Evolutionary conservation across 2,329 filamentous ascomycete species (phyloP).

Genomic region (Xylariaceae sp.): DNA sequence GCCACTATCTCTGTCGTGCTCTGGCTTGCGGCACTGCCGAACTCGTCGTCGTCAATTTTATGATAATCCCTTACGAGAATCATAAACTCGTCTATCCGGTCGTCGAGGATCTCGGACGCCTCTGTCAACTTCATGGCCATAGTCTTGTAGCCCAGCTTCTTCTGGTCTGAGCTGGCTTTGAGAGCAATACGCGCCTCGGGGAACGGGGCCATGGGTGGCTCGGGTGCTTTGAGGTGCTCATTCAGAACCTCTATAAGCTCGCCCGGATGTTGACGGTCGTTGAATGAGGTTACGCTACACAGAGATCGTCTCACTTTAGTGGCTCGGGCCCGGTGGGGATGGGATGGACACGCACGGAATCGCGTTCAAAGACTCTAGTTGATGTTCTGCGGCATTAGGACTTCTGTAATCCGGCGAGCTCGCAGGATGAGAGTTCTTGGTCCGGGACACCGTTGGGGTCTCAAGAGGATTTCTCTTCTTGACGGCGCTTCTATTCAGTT

Average conservation of each 20-base stretch:
- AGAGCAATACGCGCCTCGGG: slow-evolving; percentile 76
- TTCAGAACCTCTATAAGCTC: slow-evolving; percentile 83
- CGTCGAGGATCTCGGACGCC: slow-evolving; percentile 87
- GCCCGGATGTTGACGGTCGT: slow-evolving; percentile 72
- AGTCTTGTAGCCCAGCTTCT: slow-evolving; percentile 87
- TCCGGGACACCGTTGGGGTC: slow-evolving; percentile 45
- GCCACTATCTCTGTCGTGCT: slow-evolving; percentile 84
- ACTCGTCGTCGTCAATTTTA: slow-evolving; percentile 70
- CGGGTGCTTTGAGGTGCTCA: slow-evolving; percentile 61
- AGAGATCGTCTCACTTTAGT: too few species aligned
- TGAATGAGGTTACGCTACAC: slow-evolving; percentile 50
- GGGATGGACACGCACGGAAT: slow-evolving; percentile 32
- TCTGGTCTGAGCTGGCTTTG: slow-evolving; percentile 80
- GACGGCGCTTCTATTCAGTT: slow-evolving; percentile 38
- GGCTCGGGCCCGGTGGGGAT: not conserved
- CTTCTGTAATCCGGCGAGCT: slow-evolving; percentile 44
- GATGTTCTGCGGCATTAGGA: slow-evolving; percentile 37
- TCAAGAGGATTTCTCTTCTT: slow-evolving; percentile 37
- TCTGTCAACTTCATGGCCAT: slow-evolving; percentile 94
- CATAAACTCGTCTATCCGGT: slow-evolving; percentile 88
- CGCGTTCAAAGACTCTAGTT: slow-evolving; percentile 36
- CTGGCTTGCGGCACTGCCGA: slow-evolving; percentile 82
- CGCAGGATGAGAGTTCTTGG: slow-evolving; percentile 40
- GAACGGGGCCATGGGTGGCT: slow-evolving; percentile 68
- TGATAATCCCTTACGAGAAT: slow-evolving; percentile 70